A percentile compares a stretch with the other conserved stretches of the same genome.
These are phyloP conservation scores for Paracamarosporium sp. DNA, from an alignment of 2,329 filamentous ascomycete species.

Conservation along the genomic window DNA sequence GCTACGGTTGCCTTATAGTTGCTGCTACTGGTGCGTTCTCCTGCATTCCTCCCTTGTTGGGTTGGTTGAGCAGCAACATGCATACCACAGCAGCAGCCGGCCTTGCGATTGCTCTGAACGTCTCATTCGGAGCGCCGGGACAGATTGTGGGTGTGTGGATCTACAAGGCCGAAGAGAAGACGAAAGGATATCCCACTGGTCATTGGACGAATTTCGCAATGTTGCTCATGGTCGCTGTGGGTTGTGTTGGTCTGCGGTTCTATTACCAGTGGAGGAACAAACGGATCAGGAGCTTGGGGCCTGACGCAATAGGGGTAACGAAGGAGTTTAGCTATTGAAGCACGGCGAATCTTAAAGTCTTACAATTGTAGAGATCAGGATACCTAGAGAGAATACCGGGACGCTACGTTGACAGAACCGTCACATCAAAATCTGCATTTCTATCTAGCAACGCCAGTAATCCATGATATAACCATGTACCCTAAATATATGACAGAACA, in stretches of 20 bases:
- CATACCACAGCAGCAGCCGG: constrained; percentile 70
- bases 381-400: neutral
- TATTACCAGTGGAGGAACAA: constrained; percentile 9
- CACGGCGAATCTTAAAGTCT: neutral
- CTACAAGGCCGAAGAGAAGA: constrained; percentile 69
- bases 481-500: neutral
- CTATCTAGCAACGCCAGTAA: neutral
- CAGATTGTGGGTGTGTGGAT: constrained; percentile 79
- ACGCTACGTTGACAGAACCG: too few species aligned
- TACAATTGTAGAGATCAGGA: neutral
- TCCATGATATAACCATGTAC: neutral
- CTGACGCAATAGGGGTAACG: neutral
- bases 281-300: neutral
- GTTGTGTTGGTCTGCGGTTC: constrained; percentile 5
- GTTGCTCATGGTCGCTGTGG: constrained; percentile 7
- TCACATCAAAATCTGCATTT: neutral
- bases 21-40: constrained; percentile 71
- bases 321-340: constrained; percentile 6
- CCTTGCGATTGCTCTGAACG: constrained; percentile 73
- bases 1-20: constrained; percentile 75
- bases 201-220: constrained; percentile 65
- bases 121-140: constrained; percentile 71
- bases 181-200: constrained; percentile 70
- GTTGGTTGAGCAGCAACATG: constrained; percentile 74
- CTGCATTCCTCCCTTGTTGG: constrained; percentile 72